phyloP scores from a whole-genome alignment of 2,329 filamentous ascomycete species.

The Verticillium albo-atrum region DNA sequence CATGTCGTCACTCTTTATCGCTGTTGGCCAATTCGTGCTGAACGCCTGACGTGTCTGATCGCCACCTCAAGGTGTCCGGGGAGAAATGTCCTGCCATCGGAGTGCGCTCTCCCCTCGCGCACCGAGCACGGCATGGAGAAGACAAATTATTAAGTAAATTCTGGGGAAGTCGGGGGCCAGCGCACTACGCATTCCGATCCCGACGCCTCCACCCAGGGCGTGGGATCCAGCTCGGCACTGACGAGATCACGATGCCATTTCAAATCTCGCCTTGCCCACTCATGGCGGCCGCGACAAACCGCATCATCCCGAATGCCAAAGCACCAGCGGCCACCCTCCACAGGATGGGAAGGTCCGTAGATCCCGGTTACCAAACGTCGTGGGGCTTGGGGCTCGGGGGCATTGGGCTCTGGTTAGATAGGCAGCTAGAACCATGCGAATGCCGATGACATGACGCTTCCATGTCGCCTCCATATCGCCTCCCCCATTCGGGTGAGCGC shows the following conservation, averaged over 20 bases:
- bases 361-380: not conserved
- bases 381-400: no score
- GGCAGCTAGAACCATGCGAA: not conserved
- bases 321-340: not conserved
- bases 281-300: not conserved
- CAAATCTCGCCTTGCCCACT: not conserved
- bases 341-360: not conserved
- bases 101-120: not conserved
- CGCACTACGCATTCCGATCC: not conserved
- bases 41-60: not conserved
- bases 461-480: no score
- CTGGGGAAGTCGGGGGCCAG: not conserved
- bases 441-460: not conserved
- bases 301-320: not conserved
- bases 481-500: not conserved
- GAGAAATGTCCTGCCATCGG: not conserved
- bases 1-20: not conserved
- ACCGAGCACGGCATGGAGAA: not conserved
- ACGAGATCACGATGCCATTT: not conserved
- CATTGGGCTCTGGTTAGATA: not conserved
- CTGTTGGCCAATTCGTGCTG: not conserved
- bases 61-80: not conserved
- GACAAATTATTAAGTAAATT: not conserved
- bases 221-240: not conserved
- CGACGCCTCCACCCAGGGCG: not conserved